phyloP scores from a whole-genome alignment of 495 filamentous ascomycete genomes.

The Aspergillus diversus region DNA sequence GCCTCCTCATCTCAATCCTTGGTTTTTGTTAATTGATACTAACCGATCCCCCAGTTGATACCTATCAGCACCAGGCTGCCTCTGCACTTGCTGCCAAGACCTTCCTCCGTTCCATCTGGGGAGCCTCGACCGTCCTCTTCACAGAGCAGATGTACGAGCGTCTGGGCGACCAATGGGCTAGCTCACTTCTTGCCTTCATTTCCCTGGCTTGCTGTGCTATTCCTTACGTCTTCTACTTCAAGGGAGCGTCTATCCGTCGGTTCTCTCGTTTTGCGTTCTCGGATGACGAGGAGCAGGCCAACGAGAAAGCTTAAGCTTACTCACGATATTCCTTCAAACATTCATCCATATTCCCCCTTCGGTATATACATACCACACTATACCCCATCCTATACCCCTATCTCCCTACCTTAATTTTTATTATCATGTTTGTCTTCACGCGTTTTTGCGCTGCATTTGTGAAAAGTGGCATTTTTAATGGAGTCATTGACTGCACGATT shows the following conservation, averaged over 20 bases:
- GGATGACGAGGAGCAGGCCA: conserved; percentile 51
- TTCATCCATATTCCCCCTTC: too few relatives aligned
- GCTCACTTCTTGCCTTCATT: conserved; percentile 69
- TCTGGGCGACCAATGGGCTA: conserved; percentile 77
- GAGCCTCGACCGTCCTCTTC: conserved; percentile 74
- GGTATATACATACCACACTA: neutral
- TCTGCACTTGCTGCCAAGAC: conserved; percentile 86
- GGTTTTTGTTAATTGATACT: neutral
- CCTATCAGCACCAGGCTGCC: conserved; percentile 84
- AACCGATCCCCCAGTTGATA: conserved; percentile 61
- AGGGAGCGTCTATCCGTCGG: conserved; percentile 67
- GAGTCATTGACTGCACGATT: neutral
- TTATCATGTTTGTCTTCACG: neutral
- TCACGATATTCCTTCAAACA: too few relatives aligned
- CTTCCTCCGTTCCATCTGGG: conserved; percentile 78
- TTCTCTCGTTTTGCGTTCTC: conserved; percentile 68
- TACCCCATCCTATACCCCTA: neutral
- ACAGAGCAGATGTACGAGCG: conserved; percentile 78
- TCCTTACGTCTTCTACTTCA: conserved; percentile 76
- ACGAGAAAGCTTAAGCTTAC: conserved; percentile 28
- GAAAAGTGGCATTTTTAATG: neutral
- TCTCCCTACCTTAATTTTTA: neutral
- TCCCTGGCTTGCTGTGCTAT: conserved; percentile 74
- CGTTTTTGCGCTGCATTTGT: neutral
- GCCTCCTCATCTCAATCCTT: conserved; percentile 3